Conservation (phyloP, 495 filamentous ascomycete genomes). For the Podospora pseudocomata region DNA sequence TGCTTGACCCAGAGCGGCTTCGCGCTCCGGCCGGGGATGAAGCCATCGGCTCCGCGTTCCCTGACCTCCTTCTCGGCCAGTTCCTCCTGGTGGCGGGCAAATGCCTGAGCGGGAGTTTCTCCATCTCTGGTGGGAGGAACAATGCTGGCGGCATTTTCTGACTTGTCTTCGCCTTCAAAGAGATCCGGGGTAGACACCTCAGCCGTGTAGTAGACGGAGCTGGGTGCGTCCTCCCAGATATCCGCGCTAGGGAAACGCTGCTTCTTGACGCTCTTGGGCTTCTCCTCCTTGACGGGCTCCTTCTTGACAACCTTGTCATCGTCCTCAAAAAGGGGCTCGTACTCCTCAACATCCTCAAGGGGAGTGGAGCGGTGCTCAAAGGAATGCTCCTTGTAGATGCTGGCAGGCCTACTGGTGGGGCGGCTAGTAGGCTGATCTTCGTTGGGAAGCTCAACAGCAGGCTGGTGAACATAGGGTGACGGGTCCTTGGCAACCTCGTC, state of each 20-base stretch:
- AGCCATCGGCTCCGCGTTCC: constrained; percentile 38
- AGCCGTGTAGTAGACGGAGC: constrained; percentile 75
- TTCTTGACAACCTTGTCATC: constrained; percentile 55
- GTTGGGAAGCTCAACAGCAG: constrained; percentile 65
- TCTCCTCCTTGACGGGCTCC: constrained; percentile 42
- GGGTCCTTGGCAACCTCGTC: constrained; percentile 85
- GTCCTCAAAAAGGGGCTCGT: constrained; percentile 91
- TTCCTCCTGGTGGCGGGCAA: constrained; percentile 53
- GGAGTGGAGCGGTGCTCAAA: constrained; percentile 60
- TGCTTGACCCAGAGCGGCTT: constrained; percentile 45
- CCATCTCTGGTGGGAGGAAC: constrained; percentile 34
- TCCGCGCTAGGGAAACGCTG: constrained; percentile 90
- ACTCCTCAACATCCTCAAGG: constrained; percentile 87
- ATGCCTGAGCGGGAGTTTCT: constrained; percentile 51
- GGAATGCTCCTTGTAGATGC: constrained; percentile 43
- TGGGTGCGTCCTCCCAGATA: constrained; percentile 95
- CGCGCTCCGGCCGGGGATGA: constrained; percentile 46
- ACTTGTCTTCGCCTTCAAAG: constrained; percentile 53
- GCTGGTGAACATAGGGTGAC: constrained; percentile 48
- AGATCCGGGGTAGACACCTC: constrained; percentile 80
- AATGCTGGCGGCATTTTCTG: constrained; percentile 36
- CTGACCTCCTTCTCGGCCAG: constrained; percentile 48
- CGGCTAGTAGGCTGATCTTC: constrained; percentile 50
- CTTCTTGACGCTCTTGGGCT: constrained; percentile 58
- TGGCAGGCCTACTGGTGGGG: constrained; percentile 68